phyloP scores from a whole-genome alignment of 371 early-diverging fungal species.

The Syncephalis fuscata region DNA sequence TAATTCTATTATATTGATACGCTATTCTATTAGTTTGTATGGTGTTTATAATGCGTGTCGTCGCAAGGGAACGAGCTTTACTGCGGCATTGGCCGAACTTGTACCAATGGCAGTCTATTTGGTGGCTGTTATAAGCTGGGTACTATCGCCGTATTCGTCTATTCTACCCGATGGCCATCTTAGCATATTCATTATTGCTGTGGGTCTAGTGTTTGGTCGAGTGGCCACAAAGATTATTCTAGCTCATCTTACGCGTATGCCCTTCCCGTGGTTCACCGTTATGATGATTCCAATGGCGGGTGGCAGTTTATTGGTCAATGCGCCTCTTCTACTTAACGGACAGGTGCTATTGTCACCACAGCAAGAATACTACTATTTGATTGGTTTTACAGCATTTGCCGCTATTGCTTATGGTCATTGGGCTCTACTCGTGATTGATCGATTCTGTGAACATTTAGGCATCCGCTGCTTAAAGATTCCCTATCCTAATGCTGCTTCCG shows the following conservation, averaged over 20 bases:
- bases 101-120: conserved; percentile 42
- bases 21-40: conserved; percentile 1
- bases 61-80: conserved; percentile 23
- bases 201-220: conserved; percentile 69
- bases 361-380: conserved; percentile 51
- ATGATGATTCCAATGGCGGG: conserved; percentile 38
- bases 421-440: conserved; percentile 66
- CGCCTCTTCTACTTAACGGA: conserved; percentile 25
- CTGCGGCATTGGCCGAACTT: conserved; percentile 35
- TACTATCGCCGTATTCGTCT: conserved; percentile 37
- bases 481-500: neutral
- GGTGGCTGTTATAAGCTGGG: conserved; percentile 41
- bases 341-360: conserved; percentile 40
- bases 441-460: conserved; percentile 65
- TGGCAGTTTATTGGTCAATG: conserved; percentile 43
- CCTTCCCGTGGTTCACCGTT: conserved; percentile 54
- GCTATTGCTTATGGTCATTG: conserved; percentile 63
- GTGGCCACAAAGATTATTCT: conserved; percentile 71
- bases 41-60: conserved; percentile 9
- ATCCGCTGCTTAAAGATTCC: conserved; percentile 73
- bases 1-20: too few species aligned
- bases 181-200: conserved; percentile 43
- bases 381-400: conserved; percentile 42
- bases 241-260: conserved; percentile 67
- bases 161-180: conserved; percentile 36